Conservation (phyloP, 768 basidiomycete genomes). For the Mycena vulgaris region DNA sequence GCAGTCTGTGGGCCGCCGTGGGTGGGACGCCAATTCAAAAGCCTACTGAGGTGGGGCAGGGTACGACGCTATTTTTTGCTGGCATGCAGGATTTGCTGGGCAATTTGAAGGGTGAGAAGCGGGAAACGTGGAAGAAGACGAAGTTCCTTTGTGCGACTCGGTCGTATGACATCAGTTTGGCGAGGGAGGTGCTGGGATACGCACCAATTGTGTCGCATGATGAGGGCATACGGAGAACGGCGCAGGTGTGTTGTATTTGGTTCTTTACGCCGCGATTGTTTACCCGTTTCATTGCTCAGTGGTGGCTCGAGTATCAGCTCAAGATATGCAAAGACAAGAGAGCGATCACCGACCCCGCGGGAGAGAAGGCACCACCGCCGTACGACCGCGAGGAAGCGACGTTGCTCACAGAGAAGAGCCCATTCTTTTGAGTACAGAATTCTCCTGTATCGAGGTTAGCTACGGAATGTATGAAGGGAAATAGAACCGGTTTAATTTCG, state of each 20-base stretch:
- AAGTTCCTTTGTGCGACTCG: slow-evolving; percentile 56
- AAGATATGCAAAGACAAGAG: neutral
- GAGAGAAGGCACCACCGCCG: too few species aligned
- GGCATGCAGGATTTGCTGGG: slow-evolving; percentile 52
- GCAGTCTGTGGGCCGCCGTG: slow-evolving; percentile 56
- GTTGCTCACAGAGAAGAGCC: too few species aligned
- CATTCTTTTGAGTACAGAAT: slow-evolving; percentile 23
- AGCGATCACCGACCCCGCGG: neutral
- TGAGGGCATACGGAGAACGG: slow-evolving; percentile 60
- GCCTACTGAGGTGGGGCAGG: too few species aligned
- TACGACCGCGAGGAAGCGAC: too few species aligned
- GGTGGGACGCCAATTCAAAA: too few species aligned
- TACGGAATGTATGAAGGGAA: too few species aligned
- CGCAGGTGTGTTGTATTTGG: slow-evolving; percentile 39
- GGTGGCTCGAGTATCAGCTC: slow-evolving; percentile 23
- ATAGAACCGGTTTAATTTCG: too few species aligned
- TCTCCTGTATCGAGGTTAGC: too few species aligned
- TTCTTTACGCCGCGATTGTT: too few species aligned
- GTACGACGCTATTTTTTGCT: slow-evolving; percentile 55
- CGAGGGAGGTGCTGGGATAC: slow-evolving; percentile 65
- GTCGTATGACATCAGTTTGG: slow-evolving; percentile 66
- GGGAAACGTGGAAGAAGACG: slow-evolving; percentile 58
- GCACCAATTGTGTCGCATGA: slow-evolving; percentile 63
- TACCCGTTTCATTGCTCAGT: neutral
- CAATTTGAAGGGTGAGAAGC: slow-evolving; percentile 56